These are phyloP conservation scores for Fonsecaea multimorphosa DNA, from an alignment of 2,329 filamentous ascomycete species.

Conservation along the genomic window DNA sequence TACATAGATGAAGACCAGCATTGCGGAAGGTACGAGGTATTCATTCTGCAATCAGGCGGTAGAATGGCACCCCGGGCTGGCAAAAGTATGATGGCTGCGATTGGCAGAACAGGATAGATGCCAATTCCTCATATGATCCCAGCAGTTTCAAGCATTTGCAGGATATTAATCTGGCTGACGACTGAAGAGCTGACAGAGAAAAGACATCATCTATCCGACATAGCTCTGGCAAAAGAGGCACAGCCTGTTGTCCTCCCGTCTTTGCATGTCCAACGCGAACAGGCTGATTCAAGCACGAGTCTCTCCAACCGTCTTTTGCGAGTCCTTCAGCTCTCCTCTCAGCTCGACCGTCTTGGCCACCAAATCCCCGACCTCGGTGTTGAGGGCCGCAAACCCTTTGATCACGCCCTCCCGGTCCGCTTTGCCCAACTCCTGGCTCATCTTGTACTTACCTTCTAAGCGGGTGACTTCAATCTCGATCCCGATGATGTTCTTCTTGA, in stretches of 20 bases:
- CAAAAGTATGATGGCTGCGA: neutral
- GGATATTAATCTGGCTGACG: too few relatives aligned
- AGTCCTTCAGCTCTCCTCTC: constrained; percentile 36
- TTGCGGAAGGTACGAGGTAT: neutral
- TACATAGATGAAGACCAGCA: neutral
- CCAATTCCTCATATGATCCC: neutral
- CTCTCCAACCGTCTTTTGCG: neutral
- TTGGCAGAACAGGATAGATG: neutral
- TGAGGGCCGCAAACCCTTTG: constrained; percentile 59
- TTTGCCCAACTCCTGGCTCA: constrained; percentile 65
- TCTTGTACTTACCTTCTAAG: constrained; percentile 69
- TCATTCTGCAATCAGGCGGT: neutral
- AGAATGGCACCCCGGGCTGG: neutral
- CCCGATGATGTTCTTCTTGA: constrained; percentile 66
- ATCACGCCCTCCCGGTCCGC: constrained; percentile 65
- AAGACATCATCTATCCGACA: neutral
- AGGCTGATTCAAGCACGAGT: neutral
- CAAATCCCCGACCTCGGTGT: constrained; percentile 45
- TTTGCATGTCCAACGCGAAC: neutral
- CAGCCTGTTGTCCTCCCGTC: neutral
- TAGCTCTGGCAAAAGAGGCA: neutral
- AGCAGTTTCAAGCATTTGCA: too few relatives aligned
- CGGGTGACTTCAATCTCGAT: constrained; percentile 64
- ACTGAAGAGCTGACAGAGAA: too few relatives aligned
- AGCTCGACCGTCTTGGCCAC: constrained; percentile 47